phyloP scores from a whole-genome alignment of 306 rosid species.

The Hippophae rhamnoides region DNA sequence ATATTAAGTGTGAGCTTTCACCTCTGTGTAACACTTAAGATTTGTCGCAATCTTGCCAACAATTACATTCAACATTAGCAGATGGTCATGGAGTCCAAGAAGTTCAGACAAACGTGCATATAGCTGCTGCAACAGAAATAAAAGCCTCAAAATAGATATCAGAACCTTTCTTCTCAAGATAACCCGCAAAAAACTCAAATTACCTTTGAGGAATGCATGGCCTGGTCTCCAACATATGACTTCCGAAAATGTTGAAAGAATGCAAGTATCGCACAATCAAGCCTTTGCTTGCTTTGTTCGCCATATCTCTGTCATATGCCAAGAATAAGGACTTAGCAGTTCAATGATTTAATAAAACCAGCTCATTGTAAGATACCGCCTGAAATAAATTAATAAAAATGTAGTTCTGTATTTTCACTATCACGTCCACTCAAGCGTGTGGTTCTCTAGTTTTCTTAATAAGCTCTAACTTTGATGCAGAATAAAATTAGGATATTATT shows the following conservation, averaged over 20 bases:
- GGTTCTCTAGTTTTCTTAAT: no score
- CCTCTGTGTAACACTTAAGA: constrained; percentile 79
- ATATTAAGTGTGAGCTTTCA: constrained; percentile 15
- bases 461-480: no score
- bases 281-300: constrained; percentile 90
- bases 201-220: constrained; percentile 99
- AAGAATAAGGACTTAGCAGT: constrained; percentile 10
- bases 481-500: no score
- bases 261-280: constrained; percentile 92
- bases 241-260: constrained; percentile 92
- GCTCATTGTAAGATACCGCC: no score
- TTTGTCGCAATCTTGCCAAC: constrained; percentile 80
- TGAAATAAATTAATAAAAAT: no score
- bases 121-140: constrained; percentile 61
- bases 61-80: constrained; percentile 60
- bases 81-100: constrained; percentile 84
- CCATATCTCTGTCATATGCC: constrained; percentile 66
- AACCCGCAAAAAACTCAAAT: constrained; percentile 12
- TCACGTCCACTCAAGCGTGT: no score
- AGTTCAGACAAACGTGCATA: constrained; percentile 82
- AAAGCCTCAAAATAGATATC: constrained; percentile 18
- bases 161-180: constrained; percentile 13
- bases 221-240: constrained; percentile 97
- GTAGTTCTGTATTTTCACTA: no score
- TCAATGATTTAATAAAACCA: neutral